Evolutionary conservation across 345 rosid genomes (phyloP).

Genomic region (Eucalyptus cloeziana): DNA sequence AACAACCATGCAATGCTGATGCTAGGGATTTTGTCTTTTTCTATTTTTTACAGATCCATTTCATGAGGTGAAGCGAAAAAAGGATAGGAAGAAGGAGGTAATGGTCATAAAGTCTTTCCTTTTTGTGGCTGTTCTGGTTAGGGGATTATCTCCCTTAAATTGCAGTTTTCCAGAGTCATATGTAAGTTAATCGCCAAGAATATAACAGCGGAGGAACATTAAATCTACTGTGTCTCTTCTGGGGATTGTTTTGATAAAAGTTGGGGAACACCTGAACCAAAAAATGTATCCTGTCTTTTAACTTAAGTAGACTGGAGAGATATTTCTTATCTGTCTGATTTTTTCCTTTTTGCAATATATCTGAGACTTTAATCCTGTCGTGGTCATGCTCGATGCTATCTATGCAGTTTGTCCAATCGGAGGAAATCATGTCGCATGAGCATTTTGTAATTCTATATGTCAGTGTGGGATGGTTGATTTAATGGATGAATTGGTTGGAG

Average conservation of each 20-base stretch:
- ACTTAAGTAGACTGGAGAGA: background rate
- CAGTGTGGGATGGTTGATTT: background rate
- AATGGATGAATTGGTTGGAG: background rate
- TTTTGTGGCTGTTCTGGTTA: background rate
- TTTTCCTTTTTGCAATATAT: background rate
- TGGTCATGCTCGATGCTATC: background rate
- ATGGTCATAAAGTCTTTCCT: background rate
- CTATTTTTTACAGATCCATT: constrained; percentile 49
- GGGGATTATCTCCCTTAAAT: background rate
- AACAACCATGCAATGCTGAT: background rate
- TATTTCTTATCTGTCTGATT: background rate
- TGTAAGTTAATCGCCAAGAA: background rate
- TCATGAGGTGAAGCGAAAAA: constrained; percentile 68
- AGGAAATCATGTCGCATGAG: background rate
- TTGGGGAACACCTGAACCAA: background rate
- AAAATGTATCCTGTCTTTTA: background rate
- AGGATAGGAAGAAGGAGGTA: constrained; percentile 84
- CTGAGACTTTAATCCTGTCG: background rate
- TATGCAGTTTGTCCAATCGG: background rate
- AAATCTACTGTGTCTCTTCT: background rate
- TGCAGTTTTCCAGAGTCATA: background rate
- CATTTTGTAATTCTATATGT: background rate
- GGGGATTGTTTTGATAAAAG: background rate
- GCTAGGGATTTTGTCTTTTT: background rate
- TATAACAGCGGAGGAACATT: background rate